Evolutionary conservation across 805 yeast genomes (phyloP), one percentile per base, ranked within the genome.

Genomic region (Hagleromyces aurorensis): DNA sequence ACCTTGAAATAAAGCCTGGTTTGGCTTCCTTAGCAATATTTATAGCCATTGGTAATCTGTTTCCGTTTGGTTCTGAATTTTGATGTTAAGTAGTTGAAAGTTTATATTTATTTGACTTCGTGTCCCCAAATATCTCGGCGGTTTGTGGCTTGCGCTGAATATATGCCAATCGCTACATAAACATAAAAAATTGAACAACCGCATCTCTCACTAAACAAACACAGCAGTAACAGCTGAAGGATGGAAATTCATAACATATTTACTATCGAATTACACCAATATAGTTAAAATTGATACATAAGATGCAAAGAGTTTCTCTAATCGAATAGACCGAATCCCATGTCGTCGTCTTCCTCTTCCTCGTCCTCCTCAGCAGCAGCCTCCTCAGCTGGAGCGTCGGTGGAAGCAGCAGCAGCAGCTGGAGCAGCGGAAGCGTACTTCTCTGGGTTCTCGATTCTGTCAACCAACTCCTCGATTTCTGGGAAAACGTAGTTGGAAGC

Each of bases 381-480:
- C 37, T 70, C 86, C 45, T 71, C 84, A 38, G 69, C 81, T 41
- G 72, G 80, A 39, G 74, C 73, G 33, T 65, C 69, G 45, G 68
- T 57, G 43, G 72, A 55, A 41, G 71, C 54, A 55, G 93, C 84
- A 62, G 81, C 80, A 58, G 96, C 96, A 64, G 70, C 96, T 58
- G 97, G 95, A 59, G 96, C 96, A 70, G 96, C 93, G 61, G 97
- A 80, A 64, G 97, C 98, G 72, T 89, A 91, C 67, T 95, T 95
- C 48, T 91, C 97, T 67, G 99, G 99, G 93, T 91, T 89, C 67
- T 95, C 97, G 60, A 91, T 75, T 75, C 97, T 84, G 82, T 91
- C 99, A 82, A 85, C 85, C 75, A 91, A 79, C 52, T 89, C 87
- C 76, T 87, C 99, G 54, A 95, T 83, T 69, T 95, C 97, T 72